Percentiles rank a stretch among this genome's conserved stretches.
These are phyloP conservation scores for Phialophora expanda DNA, from an alignment of 2,329 filamentous ascomycete species.

Conservation along the genomic window DNA sequence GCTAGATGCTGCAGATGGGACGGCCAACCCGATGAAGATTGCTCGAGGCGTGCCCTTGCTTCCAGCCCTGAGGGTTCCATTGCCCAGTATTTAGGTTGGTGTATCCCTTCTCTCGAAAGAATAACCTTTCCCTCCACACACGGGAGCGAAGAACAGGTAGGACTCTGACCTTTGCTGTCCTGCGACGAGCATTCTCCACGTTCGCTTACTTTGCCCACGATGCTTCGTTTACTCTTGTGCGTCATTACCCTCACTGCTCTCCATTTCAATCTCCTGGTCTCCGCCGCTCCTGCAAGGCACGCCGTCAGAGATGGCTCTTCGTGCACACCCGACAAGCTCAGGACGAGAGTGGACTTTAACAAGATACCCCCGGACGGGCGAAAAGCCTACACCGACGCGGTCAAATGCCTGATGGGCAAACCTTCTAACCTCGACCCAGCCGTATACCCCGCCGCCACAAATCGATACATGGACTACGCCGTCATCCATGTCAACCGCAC, in stretches of 20 bases:
- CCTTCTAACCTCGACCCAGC: slow-evolving; percentile 42
- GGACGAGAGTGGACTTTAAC: slow-evolving; percentile 36
- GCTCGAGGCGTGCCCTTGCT: background rate
- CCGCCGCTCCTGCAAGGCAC: slow-evolving; percentile 23
- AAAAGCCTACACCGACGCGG: slow-evolving; percentile 46
- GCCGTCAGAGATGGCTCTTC: slow-evolving; percentile 12
- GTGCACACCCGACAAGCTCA: slow-evolving; percentile 27
- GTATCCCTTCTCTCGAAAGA: slow-evolving; percentile 2
- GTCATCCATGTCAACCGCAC: slow-evolving; percentile 49
- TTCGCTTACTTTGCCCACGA: slow-evolving; percentile 24
- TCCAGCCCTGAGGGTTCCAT: background rate
- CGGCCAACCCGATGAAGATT: background rate
- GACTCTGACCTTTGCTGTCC: background rate
- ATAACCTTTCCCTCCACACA: background rate
- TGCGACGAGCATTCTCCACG: background rate
- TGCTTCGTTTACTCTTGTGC: slow-evolving; percentile 32
- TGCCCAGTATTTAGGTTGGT: background rate
- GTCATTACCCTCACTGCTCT: slow-evolving; percentile 31
- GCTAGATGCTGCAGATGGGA: slow-evolving; percentile 21
- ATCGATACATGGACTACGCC: slow-evolving; percentile 49
- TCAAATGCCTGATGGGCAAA: slow-evolving; percentile 47
- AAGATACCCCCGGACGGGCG: slow-evolving; percentile 38
- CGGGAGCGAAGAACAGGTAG: background rate
- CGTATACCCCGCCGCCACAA: slow-evolving; percentile 44
- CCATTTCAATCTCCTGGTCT: slow-evolving; percentile 17